Conservation (phyloP, 1,284 basidiomycete species). For the Termitomyces sp. region DNA sequence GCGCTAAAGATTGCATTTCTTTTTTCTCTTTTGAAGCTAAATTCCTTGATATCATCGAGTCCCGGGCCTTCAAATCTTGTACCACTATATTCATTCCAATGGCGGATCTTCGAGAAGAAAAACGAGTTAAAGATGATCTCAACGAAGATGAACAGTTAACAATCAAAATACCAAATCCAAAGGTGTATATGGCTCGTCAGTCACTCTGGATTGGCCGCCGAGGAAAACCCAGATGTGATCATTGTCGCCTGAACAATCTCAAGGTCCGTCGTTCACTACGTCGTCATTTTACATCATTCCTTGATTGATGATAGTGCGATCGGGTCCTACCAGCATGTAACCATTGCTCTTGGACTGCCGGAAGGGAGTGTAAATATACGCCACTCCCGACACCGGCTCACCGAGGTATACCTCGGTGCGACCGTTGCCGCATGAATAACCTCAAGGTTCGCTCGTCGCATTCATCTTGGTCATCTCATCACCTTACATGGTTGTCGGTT, state of each 20-base stretch:
- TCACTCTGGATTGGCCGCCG: conserved; percentile 67
- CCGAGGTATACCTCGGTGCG: conserved; percentile 67
- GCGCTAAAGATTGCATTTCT: not conserved
- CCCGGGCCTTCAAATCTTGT: conserved; percentile 2
- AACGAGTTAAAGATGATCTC: conserved; percentile 39
- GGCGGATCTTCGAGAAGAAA: conserved; percentile 35
- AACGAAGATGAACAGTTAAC: conserved; percentile 57
- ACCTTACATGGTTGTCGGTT: not conserved
- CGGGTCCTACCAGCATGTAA: conserved; percentile 67
- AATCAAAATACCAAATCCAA: conserved; percentile 58
- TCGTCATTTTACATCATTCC: conserved; percentile 3
- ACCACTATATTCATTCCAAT: conserved; percentile 15
- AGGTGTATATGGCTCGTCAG: conserved; percentile 51
- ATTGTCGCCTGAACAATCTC: conserved; percentile 64
- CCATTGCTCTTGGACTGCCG: conserved; percentile 60
- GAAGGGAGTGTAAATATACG: conserved; percentile 64
- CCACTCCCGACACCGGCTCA: conserved; percentile 69
- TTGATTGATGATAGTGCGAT: conserved; percentile 47
- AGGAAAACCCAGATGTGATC: conserved; percentile 68
- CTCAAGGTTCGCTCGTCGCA: conserved; percentile 46
- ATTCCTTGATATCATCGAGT: not conserved
- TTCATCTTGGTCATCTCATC: not conserved
- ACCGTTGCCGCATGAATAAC: conserved; percentile 59
- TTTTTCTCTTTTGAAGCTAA: not conserved
- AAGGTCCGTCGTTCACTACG: conserved; percentile 43